Conservation (phyloP, 257 asterid species). For the Fraxinus cuspidata region DNA sequence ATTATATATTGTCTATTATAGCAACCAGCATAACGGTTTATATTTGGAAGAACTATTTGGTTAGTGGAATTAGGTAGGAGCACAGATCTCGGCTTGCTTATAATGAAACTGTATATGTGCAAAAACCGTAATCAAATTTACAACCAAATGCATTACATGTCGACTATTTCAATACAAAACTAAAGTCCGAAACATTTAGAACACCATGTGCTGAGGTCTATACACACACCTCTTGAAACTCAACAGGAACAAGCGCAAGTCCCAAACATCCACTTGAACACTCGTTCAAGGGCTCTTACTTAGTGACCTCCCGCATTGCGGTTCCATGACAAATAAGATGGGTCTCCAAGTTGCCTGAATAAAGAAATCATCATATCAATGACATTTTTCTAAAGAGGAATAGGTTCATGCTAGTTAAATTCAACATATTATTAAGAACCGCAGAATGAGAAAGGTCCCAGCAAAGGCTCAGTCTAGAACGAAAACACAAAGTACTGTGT, state of each 20-base stretch:
- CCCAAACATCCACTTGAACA: slow-evolving; percentile 1
- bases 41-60: neutral
- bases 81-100: neutral
- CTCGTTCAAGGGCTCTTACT: neutral
- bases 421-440: neutral
- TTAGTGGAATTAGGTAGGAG: neutral
- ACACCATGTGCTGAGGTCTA: neutral
- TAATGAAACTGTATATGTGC: neutral
- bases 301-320: slow-evolving; percentile 41
- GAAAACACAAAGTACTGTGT: neutral
- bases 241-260: neutral
- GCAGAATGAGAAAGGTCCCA: neutral
- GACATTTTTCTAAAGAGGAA: neutral
- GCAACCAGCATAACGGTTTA: neutral
- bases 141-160: neutral
- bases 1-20: too few relatives aligned
- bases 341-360: slow-evolving; percentile 48
- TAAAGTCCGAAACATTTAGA: neutral
- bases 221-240: neutral
- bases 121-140: neutral
- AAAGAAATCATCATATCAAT: neutral
- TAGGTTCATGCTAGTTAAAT: neutral
- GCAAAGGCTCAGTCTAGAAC: neutral
- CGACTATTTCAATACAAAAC: neutral
- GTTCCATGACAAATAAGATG: slow-evolving; percentile 49